Conservation (phyloP, 202 grass and related monocot species). For the Carex arenaria region DNA sequence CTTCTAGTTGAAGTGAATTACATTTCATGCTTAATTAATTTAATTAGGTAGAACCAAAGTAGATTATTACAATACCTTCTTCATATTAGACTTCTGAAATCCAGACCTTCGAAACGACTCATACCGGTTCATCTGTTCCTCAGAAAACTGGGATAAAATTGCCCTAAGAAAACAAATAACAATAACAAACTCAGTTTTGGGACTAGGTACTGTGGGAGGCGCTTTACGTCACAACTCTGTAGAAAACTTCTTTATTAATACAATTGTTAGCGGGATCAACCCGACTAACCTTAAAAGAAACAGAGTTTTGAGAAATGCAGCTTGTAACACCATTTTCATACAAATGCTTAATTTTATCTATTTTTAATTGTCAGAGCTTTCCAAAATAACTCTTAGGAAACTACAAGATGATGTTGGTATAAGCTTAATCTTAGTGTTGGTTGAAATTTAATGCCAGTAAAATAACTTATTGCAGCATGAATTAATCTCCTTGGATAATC, state of each 20-base stretch:
- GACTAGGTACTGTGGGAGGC: not conserved
- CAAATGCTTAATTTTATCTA: not conserved
- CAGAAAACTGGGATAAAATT: conserved; percentile 83
- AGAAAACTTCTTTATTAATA: no score
- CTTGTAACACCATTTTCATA: not conserved
- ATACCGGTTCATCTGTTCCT: conserved; percentile 89
- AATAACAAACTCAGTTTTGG: not conserved
- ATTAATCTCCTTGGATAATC: not conserved
- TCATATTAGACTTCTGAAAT: conserved; percentile 99
- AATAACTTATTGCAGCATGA: not conserved
- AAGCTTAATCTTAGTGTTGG: not conserved
- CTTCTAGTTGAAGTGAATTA: not conserved
- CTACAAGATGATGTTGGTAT: not conserved
- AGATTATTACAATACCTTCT: conserved; percentile 45
- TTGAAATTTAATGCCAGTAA: not conserved
- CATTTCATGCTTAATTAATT: not conserved
- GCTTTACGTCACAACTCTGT: no score
- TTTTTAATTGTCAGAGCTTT: not conserved
- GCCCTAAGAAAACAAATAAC: conserved; percentile 45
- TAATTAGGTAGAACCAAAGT: not conserved
- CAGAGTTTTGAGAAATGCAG: not conserved
- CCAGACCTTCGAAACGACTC: conserved; percentile 92
- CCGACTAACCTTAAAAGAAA: not conserved
- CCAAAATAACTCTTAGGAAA: not conserved
- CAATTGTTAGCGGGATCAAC: no score